Base-by-base conservation (phyloP, 1,139 yeast genomes). In the Eremothecium cymbalariae region DNA sequence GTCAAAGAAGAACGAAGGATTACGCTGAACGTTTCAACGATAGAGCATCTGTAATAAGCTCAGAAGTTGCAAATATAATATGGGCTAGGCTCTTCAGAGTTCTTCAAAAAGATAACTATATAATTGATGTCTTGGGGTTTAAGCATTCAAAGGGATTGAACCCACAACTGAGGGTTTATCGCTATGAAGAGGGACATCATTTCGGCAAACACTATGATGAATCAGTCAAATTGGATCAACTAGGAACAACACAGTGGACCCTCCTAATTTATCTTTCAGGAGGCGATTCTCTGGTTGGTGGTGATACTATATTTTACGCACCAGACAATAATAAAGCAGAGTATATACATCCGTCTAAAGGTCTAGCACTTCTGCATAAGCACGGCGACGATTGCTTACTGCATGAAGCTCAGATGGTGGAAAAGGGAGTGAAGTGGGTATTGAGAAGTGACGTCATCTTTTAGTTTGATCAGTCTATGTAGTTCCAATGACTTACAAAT, bases 121-220 rank as follows among this genome's bases (percentile, higher is more conserved):
- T 63, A 31, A 51, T 50, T 2, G 46, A 51, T 2, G 65, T 60
- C 58, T 53, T 29, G 60, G 55, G 48, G 25, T 74, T 72, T 48
- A 27, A 37, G 0, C 39, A 39, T 6, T 75, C 78, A 1, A 54
- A 58, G 12, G 77, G 78, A 0, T 62, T 76, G 29, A 75, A 76
- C 43, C 74, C 78, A 1, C 74, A 75, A 41, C 52, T 77, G 12
- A 50, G 84, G 25, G 57, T 76, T 2, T 77, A 77, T 48, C 48
- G 82, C 33, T 77, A 77, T 50, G 50, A 54, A 4, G 64, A 65
- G 39, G 82, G 81, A 0, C 81, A 77, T 40, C 74, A 68, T 51
- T 77, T 77, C 45, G 78, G 74, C 4, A 65, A 70, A 42, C 83
- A 77, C 49, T 76, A 74, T 46, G 84, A 77, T 45, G 83, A 76